These are phyloP conservation scores for Melianthus villosus DNA, from an alignment of 441 rosid species.

Conservation along the genomic window DNA sequence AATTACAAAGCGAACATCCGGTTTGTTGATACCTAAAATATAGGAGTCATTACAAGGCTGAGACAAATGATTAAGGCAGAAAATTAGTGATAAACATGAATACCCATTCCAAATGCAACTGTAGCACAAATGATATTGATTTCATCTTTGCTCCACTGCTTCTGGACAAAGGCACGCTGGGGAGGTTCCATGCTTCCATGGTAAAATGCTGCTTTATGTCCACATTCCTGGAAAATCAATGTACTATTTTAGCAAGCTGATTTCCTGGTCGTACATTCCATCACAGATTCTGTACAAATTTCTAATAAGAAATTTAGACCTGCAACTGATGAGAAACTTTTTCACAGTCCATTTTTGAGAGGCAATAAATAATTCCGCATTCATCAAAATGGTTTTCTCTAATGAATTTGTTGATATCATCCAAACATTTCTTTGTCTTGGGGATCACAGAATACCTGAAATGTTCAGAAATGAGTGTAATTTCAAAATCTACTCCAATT, in stretches of 20 bases:
- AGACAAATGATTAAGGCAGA: no score
- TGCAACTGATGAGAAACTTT: slow-evolving; percentile 73
- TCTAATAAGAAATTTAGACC: slow-evolving; percentile 39
- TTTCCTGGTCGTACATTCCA: no score
- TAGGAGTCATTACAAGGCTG: slow-evolving; percentile 10
- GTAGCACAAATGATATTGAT: slow-evolving; percentile 93
- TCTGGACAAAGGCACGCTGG: slow-evolving; percentile 60
- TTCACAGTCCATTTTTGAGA: slow-evolving; percentile 93
- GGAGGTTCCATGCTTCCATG: slow-evolving; percentile 87
- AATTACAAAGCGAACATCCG: slow-evolving; percentile 91
- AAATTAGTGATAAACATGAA: slow-evolving; percentile 10
- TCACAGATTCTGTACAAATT: no score
- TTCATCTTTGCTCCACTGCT: slow-evolving; percentile 98
- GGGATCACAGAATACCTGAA: slow-evolving; percentile 73
- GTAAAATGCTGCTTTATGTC: slow-evolving; percentile 91
- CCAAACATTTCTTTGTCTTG: slow-evolving; percentile 76
- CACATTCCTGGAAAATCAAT: slow-evolving; percentile 41
- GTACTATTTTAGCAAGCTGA: slow-evolving; percentile 12
- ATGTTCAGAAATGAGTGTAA: slow-evolving; percentile 17
- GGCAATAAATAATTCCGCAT: slow-evolving; percentile 93
- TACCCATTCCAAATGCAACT: slow-evolving; percentile 99
- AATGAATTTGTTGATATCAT: slow-evolving; percentile 76
- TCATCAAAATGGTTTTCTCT: slow-evolving; percentile 76
- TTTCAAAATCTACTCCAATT: slow-evolving; percentile 8
- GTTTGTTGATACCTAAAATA: slow-evolving; percentile 80